Evolutionary conservation across 495 filamentous ascomycete species (phyloP).

Genomic region (Terfezia boudieri): DNA sequence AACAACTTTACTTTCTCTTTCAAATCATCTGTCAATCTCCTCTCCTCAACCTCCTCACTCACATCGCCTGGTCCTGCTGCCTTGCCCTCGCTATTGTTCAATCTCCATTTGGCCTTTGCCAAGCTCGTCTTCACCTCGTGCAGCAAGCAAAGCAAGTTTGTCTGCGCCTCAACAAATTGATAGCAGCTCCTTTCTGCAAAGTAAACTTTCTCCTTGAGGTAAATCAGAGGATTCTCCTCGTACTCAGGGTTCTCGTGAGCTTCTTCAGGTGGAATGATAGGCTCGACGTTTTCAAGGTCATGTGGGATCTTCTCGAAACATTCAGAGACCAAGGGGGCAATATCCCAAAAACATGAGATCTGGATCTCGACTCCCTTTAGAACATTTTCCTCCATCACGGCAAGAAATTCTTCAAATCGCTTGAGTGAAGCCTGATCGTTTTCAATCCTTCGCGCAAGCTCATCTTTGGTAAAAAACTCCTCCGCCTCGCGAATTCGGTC

Average conservation of each 20-base stretch:
- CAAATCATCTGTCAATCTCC: conserved; percentile 53
- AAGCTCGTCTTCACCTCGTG: conserved; percentile 55
- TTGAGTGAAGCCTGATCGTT: conserved; percentile 43
- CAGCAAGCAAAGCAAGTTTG: conserved; percentile 49
- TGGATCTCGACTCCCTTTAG: conserved; percentile 74
- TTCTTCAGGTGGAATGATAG: conserved; percentile 43
- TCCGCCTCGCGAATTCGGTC: conserved; percentile 55
- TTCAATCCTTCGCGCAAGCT: conserved; percentile 37
- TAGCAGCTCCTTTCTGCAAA: conserved; percentile 82
- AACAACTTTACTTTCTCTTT: conserved; percentile 79
- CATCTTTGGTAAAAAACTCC: conserved; percentile 63
- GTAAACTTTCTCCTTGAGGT: conserved; percentile 57
- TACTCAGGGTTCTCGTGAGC: conserved; percentile 71
- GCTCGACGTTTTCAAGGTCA: conserved; percentile 15
- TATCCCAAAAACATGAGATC: conserved; percentile 89
- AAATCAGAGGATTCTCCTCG: conserved; percentile 56
- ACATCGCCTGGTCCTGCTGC: conserved; percentile 24
- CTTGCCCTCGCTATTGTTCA: conserved; percentile 36
- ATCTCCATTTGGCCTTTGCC: conserved; percentile 32
- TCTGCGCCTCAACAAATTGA: conserved; percentile 90
- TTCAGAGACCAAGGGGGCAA: conserved; percentile 56
- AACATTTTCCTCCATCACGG: conserved; percentile 66
- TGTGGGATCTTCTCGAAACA: conserved; percentile 57
- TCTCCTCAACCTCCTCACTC: conserved; percentile 28
- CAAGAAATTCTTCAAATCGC: conserved; percentile 56